phyloP scores from a whole-genome alignment of 2,329 filamentous ascomycete species.

The Botrytis medusae region DNA sequence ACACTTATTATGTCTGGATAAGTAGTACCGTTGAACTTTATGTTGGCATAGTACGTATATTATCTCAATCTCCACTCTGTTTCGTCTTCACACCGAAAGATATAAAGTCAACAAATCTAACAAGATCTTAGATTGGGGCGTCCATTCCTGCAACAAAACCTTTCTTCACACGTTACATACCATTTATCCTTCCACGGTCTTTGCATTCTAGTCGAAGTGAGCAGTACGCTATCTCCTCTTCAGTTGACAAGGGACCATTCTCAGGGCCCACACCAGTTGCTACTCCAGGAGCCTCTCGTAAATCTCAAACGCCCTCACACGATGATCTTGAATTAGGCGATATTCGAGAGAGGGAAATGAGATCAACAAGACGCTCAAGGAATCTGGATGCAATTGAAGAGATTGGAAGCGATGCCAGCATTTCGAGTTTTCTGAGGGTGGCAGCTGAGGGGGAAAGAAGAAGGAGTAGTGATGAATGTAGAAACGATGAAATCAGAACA shows the following conservation, averaged over 20 bases:
- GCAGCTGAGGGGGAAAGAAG: background rate
- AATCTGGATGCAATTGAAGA: conserved; percentile 1
- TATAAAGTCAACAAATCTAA: background rate
- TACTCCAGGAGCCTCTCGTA: background rate
- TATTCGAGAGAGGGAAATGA: background rate
- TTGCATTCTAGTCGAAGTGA: background rate
- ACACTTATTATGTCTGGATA: conserved; percentile 40
- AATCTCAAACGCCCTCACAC: background rate
- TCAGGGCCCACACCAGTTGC: background rate
- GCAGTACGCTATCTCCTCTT: background rate
- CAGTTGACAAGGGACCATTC: background rate
- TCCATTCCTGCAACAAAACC: conserved; percentile 47
- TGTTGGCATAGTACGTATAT: conserved; percentile 44
- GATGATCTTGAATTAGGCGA: background rate
- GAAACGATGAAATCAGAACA: too few relatives aligned
- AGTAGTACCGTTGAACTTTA: conserved; percentile 43
- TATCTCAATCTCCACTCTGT: background rate
- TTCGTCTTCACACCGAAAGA: background rate
- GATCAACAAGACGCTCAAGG: background rate
- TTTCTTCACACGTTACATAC: conserved; percentile 44
- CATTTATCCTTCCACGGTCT: conserved; percentile 22
- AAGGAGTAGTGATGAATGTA: background rate
- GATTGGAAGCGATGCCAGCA: background rate
- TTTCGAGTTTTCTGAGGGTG: background rate
- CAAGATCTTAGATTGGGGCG: conserved; percentile 42